These are phyloP conservation scores for Colletotrichum plurivorum DNA, from an alignment of 2,329 filamentous ascomycete genomes.

Conservation along the genomic window DNA sequence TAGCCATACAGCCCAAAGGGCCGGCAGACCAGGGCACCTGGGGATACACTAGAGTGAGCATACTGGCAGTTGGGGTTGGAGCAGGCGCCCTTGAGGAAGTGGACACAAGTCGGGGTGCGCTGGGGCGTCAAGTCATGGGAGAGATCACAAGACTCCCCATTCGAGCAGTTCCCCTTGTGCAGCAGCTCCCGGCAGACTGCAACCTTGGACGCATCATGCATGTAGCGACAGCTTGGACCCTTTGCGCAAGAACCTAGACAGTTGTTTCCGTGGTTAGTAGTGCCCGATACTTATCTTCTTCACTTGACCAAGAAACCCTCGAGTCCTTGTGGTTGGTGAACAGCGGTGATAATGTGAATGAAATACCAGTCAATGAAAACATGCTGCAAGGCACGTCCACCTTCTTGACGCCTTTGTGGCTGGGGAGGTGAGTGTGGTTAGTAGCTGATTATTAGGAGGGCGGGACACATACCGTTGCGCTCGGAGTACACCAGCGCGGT, in stretches of 20 bases:
- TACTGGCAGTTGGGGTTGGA: slow-evolving; percentile 89
- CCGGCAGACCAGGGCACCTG: slow-evolving; percentile 84
- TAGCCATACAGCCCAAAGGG: slow-evolving; percentile 90
- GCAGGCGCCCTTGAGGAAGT: slow-evolving; percentile 92
- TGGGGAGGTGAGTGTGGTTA: slow-evolving; percentile 54
- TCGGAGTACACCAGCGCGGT: slow-evolving; percentile 81
- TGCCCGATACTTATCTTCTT: slow-evolving; percentile 55
- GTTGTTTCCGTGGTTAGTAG: slow-evolving; percentile 58
- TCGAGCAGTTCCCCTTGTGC: slow-evolving; percentile 81
- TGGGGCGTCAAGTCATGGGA: slow-evolving; percentile 89
- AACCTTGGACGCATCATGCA: slow-evolving; percentile 88
- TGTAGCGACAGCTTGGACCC: slow-evolving; percentile 83
- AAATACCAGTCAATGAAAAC: slow-evolving; percentile 79
- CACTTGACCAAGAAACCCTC: slow-evolving; percentile 16
- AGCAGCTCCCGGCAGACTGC: slow-evolving; percentile 92
- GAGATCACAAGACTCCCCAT: slow-evolving; percentile 87
- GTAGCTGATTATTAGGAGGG: slow-evolving; percentile 46
- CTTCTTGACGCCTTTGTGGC: slow-evolving; percentile 74
- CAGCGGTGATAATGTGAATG: slow-evolving; percentile 54
- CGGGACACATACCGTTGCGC: slow-evolving; percentile 77
- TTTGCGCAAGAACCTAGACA: slow-evolving; percentile 85
- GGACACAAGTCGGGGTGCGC: slow-evolving; percentile 88
- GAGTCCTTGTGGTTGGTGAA: slow-evolving; percentile 5
- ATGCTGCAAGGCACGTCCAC: slow-evolving; percentile 80
- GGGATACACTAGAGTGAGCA: slow-evolving; percentile 84